Evolutionary conservation across 2,329 filamentous ascomycete species (phyloP).

Genomic region (Ambrosiella cleistominuta): DNA sequence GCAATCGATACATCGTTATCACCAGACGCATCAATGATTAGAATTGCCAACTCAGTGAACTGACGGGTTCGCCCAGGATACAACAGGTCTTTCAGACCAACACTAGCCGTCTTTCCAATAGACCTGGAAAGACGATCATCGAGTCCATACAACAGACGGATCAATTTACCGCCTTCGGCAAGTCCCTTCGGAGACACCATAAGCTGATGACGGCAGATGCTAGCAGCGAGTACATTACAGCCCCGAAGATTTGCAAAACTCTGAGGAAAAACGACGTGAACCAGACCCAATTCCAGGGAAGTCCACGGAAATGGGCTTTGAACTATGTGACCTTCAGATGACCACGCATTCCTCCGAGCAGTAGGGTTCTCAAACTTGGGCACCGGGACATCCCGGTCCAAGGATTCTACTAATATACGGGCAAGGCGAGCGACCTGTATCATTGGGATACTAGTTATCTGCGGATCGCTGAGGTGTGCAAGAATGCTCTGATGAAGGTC

Average conservation of each 20-base stretch:
- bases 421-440: neutral
- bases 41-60: neutral
- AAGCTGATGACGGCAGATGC: neutral
- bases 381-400: neutral
- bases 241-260: neutral
- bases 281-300: neutral
- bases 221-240: neutral
- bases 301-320: neutral
- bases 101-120: no score
- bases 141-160: no score
- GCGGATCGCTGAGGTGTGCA: neutral
- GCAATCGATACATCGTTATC: no score
- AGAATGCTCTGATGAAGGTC: neutral
- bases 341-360: no score
- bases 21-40: neutral
- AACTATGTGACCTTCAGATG: no score
- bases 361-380: neutral
- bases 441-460: neutral
- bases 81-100: no score
- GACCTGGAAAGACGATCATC: no score
- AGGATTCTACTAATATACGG: neutral
- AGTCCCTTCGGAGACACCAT: neutral
- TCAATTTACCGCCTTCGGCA: no score
- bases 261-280: neutral
- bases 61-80: neutral